These are phyloP conservation scores for Solanum chiquidenum DNA, from an alignment of 257 asterid genomes.

Conservation along the genomic window DNA sequence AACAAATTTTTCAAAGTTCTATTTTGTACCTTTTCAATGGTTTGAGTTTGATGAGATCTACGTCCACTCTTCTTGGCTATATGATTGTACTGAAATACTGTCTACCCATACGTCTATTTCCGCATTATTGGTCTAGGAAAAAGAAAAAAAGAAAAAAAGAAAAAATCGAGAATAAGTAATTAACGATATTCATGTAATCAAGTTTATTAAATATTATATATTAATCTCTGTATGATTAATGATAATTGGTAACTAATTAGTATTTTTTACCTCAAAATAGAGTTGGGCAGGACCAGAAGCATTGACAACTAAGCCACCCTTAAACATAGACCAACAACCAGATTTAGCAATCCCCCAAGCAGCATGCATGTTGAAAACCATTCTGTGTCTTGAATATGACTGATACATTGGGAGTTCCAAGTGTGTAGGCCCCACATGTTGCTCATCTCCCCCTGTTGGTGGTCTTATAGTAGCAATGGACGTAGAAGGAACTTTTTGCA, in stretches of 20 bases:
- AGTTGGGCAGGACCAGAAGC: conserved; percentile 20
- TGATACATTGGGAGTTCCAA: conserved; percentile 9
- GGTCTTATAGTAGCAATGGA: no score
- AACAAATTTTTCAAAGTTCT: background rate
- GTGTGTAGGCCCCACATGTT: no score
- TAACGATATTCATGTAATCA: no score
- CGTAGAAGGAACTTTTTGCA: no score
- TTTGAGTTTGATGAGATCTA: conserved; percentile 38
- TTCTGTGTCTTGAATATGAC: conserved; percentile 12
- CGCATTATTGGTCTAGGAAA: conserved; percentile 8
- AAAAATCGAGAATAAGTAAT: no score
- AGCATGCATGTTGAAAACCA: background rate
- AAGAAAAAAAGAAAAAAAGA: no score
- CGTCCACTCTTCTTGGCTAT: conserved; percentile 46
- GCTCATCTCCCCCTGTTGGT: no score
- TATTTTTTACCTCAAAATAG: conserved; percentile 27
- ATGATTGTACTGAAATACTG: conserved; percentile 55
- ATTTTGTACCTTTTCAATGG: conserved; percentile 29
- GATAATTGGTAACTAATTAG: no score
- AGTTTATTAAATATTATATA: no score
- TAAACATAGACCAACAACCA: conserved; percentile 50
- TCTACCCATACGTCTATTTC: conserved; percentile 11
- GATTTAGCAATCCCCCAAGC: conserved; percentile 20
- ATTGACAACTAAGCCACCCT: conserved; percentile 23
- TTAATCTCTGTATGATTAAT: no score